Conservation (phyloP, 768 basidiomycete species). For the Mycena latifolia region DNA sequence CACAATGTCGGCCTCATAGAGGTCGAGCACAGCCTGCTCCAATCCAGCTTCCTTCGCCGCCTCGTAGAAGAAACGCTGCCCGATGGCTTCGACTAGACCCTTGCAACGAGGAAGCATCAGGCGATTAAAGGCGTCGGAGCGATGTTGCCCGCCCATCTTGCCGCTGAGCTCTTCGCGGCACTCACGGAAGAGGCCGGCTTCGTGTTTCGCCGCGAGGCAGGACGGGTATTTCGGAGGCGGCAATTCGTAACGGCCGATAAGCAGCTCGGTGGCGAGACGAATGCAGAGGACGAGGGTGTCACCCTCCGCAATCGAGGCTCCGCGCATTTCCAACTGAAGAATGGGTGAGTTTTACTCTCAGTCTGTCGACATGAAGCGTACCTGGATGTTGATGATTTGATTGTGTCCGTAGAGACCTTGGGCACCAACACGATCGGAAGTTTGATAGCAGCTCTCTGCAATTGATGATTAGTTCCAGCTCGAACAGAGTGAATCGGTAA, state of each 20-base stretch:
- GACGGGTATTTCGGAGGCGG: background rate
- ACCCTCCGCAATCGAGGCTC: conserved; percentile 6
- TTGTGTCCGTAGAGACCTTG: conserved; percentile 11
- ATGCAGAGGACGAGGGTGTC: conserved; percentile 9
- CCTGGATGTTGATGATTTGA: conserved; percentile 12
- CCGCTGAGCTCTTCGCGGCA: background rate
- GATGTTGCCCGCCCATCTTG: background rate
- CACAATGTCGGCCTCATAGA: conserved; percentile 16
- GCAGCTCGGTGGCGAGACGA: conserved; percentile 14
- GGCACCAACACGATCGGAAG: conserved; percentile 1
- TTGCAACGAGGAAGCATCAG: conserved; percentile 1
- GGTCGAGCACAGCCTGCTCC: conserved; percentile 1
- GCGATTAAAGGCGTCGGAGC: conserved; percentile 7
- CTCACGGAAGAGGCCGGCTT: background rate
- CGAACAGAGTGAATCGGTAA: background rate
- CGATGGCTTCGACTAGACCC: background rate
- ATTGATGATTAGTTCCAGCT: background rate
- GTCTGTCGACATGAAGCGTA: background rate
- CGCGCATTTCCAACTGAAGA: conserved; percentile 13
- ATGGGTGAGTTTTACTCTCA: background rate
- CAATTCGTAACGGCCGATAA: background rate
- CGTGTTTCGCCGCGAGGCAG: background rate
- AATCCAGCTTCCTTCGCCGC: conserved; percentile 3
- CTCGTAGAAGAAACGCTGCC: conserved; percentile 7
- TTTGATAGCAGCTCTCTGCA: background rate